Conservation (phyloP, 140 eudicot genomes). For the Anethum foeniculum region DNA sequence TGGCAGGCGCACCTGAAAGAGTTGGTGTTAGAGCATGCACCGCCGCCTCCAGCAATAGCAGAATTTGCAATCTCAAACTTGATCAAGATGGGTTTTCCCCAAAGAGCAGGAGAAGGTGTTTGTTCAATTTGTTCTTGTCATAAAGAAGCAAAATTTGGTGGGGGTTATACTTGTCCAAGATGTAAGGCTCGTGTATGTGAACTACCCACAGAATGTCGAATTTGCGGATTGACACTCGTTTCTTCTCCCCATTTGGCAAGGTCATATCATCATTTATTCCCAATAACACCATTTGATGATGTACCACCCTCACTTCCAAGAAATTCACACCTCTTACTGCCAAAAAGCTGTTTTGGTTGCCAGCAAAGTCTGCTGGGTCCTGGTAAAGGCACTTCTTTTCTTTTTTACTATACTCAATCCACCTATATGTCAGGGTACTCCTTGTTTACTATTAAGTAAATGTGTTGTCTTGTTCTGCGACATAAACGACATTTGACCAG, state of each 20-base stretch:
- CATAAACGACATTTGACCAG: background rate
- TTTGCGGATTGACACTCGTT: slow-evolving; percentile 94
- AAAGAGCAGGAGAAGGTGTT: slow-evolving; percentile 93
- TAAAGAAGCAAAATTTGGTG: slow-evolving; percentile 90
- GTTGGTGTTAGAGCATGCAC: slow-evolving; percentile 86
- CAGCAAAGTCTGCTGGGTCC: slow-evolving; percentile 71
- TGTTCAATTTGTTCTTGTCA: slow-evolving; percentile 92
- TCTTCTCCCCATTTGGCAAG: slow-evolving; percentile 96
- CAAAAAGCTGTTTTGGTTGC: slow-evolving; percentile 84
- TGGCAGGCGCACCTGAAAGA: slow-evolving; percentile 83
- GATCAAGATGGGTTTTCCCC: slow-evolving; percentile 97
- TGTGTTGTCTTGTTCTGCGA: background rate
- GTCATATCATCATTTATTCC: slow-evolving; percentile 94
- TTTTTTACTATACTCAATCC: background rate
- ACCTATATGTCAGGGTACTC: background rate
- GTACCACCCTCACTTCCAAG: slow-evolving; percentile 38
- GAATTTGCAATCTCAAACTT: slow-evolving; percentile 87
- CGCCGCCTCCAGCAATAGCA: slow-evolving; percentile 99
- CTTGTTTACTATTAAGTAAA: background rate
- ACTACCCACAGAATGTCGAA: slow-evolving; percentile 86
- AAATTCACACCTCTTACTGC: slow-evolving; percentile 31
- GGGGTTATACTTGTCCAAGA: slow-evolving; percentile 97
- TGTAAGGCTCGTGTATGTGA: slow-evolving; percentile 97
- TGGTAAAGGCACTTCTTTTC: slow-evolving; percentile 36
- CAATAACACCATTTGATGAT: slow-evolving; percentile 83